Evolutionary conservation across 129 eudicot genomes (phyloP), one percentile per base, ranked within the genome.

Genomic region (Oenanthe sinensis): DNA sequence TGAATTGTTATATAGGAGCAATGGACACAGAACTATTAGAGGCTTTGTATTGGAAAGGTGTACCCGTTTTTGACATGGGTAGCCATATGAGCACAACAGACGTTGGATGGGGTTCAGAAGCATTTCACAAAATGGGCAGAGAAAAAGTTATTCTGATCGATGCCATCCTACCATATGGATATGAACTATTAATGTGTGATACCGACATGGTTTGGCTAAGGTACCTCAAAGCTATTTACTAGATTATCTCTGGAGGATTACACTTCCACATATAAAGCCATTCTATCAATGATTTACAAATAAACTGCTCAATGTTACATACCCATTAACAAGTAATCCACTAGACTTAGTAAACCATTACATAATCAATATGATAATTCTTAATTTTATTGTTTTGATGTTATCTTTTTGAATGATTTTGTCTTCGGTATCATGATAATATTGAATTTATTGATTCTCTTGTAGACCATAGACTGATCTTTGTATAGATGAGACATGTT

Each of bases 201-300:
- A 95, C 98, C 2, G 98, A 95, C 81, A 91, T 88, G 97, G 97
- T 90, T 33, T 91, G 98, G 98, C 84, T 79, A 95, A 95, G 98
- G 98, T 91, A 85, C 36, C 60, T 74, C 70, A 36, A 17, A 50
- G 20, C 55, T 49, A 49, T 49, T 15, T 63, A 2, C 50, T 20
- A 52, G 17, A 49, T 44, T 58, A 17, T 74, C 40, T 60, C 24
- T 19, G 12, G 42, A n/a, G 28, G 75, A 49, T 22, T 40, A 71
- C 22, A 19, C 75, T 40, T 71, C 45, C 17, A 1, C 48, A 7
- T 24, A 28, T 28, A 9, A 28, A 49, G 20, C 14, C 17, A 13
- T 49, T 49, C 3, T 33, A 33, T 49, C 55, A 49, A 15, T 49
- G 55, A 49, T 49, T 14, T 49, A 49, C 55, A 49, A 4, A 49